Percentiles rank a stretch among this genome's conserved stretches.
Evolutionary conservation across 768 basidiomycete species (phyloP).

Genomic region (Tulasnella sp.): DNA sequence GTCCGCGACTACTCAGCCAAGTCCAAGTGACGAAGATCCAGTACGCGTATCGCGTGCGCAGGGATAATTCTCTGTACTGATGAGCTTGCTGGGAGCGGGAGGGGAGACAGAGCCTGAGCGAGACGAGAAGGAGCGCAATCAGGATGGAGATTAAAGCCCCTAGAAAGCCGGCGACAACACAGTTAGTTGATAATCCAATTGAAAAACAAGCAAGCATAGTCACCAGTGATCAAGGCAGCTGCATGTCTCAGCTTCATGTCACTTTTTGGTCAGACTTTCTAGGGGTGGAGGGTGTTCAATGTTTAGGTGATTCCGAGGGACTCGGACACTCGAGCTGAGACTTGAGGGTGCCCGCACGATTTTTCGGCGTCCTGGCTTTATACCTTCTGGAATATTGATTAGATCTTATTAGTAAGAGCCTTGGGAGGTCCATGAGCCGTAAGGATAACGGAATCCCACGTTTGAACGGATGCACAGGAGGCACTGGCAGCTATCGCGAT

Average conservation of each 20-base stretch:
- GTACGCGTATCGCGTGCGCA: background rate
- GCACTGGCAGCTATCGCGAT: too few species aligned
- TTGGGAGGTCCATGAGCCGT: too few species aligned
- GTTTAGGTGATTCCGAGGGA: background rate
- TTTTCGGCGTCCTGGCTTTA: background rate
- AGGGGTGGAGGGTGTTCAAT: background rate
- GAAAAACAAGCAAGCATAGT: background rate
- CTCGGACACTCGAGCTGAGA: too few species aligned
- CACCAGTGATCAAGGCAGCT: background rate
- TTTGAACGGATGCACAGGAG: too few species aligned
- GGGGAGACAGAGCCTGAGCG: background rate
- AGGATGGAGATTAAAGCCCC: background rate
- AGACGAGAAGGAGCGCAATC: background rate
- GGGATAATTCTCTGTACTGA: background rate
- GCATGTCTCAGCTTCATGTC: background rate
- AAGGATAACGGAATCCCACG: too few species aligned
- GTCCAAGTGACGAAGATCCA: background rate
- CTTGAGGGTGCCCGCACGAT: background rate
- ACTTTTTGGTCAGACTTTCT: background rate
- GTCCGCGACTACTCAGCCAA: background rate
- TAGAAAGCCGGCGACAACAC: background rate
- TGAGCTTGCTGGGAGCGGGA: background rate
- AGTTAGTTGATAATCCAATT: background rate
- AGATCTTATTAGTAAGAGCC: too few species aligned
- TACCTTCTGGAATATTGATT: too few species aligned